Evolutionary conservation across 2,329 filamentous ascomycete genomes (phyloP).

Genomic region (Colletotrichum gloeosporioides): DNA sequence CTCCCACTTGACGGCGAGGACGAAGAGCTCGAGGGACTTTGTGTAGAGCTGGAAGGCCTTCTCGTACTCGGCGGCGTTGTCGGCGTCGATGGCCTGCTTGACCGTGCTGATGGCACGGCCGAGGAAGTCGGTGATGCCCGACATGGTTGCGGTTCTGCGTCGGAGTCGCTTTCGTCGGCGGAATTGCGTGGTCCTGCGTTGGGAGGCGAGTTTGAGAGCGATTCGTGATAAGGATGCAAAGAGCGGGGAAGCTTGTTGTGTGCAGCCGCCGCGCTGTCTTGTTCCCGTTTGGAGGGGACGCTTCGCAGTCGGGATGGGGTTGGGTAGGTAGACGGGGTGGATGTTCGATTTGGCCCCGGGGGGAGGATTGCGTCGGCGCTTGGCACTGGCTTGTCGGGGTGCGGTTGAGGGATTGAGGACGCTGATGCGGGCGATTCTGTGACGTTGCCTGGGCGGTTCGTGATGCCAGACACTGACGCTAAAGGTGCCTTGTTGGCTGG

Average conservation of each 20-base stretch:
- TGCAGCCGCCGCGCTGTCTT: neutral
- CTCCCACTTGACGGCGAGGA: constrained; percentile 99
- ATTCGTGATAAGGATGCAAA: constrained; percentile 1
- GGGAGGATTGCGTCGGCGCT: constrained; percentile 9
- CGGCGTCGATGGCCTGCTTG: constrained; percentile 95
- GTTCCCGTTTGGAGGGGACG: neutral
- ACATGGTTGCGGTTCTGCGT: constrained; percentile 65
- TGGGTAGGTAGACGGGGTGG: neutral
- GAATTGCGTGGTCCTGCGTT: neutral
- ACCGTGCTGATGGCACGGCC: constrained; percentile 96
- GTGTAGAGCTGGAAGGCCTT: constrained; percentile 98
- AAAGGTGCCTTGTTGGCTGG: constrained; percentile 10
- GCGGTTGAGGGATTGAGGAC: constrained; percentile 3
- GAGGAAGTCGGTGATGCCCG: constrained; percentile 88
- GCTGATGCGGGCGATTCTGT: constrained; percentile 15
- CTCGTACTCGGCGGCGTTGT: constrained; percentile 95
- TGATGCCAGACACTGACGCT: constrained; percentile 12
- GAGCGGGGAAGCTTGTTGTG: constrained; percentile 14
- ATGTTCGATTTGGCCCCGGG: neutral
- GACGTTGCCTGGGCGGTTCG: constrained; percentile 22
- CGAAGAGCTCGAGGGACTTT: constrained; percentile 94
- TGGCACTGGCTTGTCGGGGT: neutral
- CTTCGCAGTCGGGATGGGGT: neutral
- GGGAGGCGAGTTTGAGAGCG: neutral
- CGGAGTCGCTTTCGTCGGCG: neutral